phyloP scores from a whole-genome alignment of 345 rosid genomes.

The Lepidium africanum region DNA sequence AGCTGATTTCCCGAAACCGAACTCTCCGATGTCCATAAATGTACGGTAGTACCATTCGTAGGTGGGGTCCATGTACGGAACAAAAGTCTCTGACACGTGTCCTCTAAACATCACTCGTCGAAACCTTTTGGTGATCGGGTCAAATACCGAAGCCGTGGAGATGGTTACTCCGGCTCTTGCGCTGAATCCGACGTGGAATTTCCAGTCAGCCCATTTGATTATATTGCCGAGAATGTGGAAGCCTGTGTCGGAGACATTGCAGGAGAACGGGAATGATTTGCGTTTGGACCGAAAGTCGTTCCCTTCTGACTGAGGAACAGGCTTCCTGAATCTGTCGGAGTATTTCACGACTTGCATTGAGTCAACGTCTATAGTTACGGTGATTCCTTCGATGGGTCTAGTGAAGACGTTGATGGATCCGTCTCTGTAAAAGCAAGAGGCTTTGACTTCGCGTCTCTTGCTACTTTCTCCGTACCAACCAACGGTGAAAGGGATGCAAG shows the following conservation, averaged over 20 bases:
- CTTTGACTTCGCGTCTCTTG: constrained; percentile 39
- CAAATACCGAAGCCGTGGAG: constrained; percentile 56
- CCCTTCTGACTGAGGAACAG: constrained; percentile 62
- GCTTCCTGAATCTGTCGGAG: constrained; percentile 39
- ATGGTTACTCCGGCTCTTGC: constrained; percentile 53
- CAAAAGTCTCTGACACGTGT: constrained; percentile 73
- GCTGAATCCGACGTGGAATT: constrained; percentile 61
- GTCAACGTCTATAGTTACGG: constrained; percentile 47
- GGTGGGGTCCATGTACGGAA: constrained; percentile 78
- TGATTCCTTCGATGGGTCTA: constrained; percentile 64
- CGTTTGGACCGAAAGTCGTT: constrained; percentile 48
- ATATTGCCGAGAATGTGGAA: constrained; percentile 37
- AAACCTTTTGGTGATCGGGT: constrained; percentile 23
- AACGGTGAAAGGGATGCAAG: constrained; percentile 56
- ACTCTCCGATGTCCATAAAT: constrained; percentile 72
- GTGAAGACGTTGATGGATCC: constrained; percentile 61
- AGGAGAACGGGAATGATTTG: constrained; percentile 24
- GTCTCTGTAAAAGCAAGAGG: constrained; percentile 46
- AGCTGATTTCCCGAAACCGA: constrained; percentile 63
- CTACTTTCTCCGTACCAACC: constrained; percentile 69
- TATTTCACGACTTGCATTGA: constrained; percentile 44
- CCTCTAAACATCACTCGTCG: constrained; percentile 55
- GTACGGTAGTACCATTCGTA: constrained; percentile 76
- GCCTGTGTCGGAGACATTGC: constrained; percentile 33
- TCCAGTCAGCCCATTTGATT: constrained; percentile 64